phyloP scores from a whole-genome alignment of 1,139 yeast species.

The Diutina mesorugosa region DNA sequence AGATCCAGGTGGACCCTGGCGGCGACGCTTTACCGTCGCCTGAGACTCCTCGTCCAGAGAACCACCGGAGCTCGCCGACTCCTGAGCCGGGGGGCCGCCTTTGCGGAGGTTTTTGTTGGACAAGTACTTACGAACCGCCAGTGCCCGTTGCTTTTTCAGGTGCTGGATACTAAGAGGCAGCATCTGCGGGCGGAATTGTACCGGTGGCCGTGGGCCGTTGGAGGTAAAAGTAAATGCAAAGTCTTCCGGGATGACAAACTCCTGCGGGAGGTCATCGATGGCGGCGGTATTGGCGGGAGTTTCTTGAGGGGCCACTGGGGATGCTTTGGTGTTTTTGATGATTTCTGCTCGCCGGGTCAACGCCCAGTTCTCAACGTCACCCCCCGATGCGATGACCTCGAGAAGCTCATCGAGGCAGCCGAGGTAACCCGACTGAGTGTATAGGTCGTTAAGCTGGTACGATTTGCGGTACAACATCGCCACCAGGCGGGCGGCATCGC shows the following conservation, averaged over 20 bases:
- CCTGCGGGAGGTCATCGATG: not conserved
- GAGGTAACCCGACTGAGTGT: constrained; percentile 28
- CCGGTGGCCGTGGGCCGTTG: not conserved
- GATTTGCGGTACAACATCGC: constrained; percentile 42
- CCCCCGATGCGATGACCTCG: constrained; percentile 29
- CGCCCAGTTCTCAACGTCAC: constrained; percentile 43
- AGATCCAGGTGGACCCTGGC: not conserved
- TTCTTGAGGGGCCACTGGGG: not conserved
- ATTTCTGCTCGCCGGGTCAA: constrained; percentile 36
- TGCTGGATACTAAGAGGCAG: not conserved
- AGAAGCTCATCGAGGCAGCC: constrained; percentile 44
- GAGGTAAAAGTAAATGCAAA: not conserved
- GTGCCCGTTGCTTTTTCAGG: not conserved
- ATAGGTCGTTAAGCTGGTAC: not conserved
- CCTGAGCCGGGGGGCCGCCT: not conserved
- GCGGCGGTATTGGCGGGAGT: not conserved
- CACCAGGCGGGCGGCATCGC: constrained; percentile 52
- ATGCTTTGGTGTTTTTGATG: constrained; percentile 9
- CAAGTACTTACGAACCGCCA: not conserved
- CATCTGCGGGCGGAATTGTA: not conserved
- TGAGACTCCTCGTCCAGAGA: not conserved
- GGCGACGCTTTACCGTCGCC: not conserved
- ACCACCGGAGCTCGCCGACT: not conserved
- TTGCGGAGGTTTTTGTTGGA: not conserved
- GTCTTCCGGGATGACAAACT: not conserved